Percentiles rank a stretch among this genome's conserved stretches.
These are phyloP conservation scores for Dryas integrifolia DNA, from an alignment of 331 rosid genomes.

Conservation along the genomic window DNA sequence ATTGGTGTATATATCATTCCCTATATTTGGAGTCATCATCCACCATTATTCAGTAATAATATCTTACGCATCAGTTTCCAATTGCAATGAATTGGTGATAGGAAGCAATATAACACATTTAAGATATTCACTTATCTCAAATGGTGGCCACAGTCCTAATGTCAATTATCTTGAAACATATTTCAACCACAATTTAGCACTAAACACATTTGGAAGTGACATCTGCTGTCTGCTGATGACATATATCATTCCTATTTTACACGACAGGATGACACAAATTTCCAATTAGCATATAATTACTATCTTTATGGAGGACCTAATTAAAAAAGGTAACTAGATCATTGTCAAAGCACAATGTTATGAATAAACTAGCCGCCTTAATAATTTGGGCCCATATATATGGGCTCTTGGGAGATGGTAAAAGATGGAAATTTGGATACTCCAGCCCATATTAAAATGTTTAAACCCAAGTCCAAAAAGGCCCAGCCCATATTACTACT, in stretches of 20 bases:
- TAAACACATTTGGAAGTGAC: constrained; percentile 9
- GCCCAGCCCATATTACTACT: background rate
- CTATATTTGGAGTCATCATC: background rate
- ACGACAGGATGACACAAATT: background rate
- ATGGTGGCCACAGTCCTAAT: background rate
- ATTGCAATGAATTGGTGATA: constrained; percentile 11
- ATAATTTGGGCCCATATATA: background rate
- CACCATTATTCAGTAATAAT: background rate
- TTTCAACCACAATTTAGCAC: constrained; percentile 18
- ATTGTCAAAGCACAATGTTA: background rate
- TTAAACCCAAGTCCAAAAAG: background rate
- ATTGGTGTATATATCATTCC: background rate
- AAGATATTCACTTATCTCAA: background rate
- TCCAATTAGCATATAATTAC: background rate
- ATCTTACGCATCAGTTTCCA: background rate
- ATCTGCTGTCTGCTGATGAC: background rate
- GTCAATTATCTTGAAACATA: constrained; percentile 2
- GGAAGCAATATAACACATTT: background rate
- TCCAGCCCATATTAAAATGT: too few species aligned
- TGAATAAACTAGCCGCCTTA: background rate
- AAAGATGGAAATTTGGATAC: background rate
- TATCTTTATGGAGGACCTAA: background rate
- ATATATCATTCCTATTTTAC: background rate
- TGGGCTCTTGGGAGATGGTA: background rate
- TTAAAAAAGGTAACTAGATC: background rate